Percentiles rank a stretch among this genome's conserved stretches.
phyloP scores from a whole-genome alignment of 106 monocot species.

The Platanthera zijinensis region DNA sequence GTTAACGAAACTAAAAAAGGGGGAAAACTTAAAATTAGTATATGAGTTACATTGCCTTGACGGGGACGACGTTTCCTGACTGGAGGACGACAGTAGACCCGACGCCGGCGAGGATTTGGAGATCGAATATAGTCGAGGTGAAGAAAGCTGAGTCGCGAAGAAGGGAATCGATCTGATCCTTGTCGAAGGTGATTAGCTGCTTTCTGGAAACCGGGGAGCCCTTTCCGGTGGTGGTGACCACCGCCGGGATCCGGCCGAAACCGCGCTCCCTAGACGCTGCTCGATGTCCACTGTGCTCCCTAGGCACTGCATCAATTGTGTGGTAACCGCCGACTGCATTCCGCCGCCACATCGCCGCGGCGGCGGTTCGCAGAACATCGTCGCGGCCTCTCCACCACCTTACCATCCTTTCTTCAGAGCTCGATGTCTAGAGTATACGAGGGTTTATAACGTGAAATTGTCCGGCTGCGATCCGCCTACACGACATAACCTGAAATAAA shows the following conservation, averaged over 20 bases:
- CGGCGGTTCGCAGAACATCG: background rate
- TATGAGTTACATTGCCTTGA: slow-evolving; percentile 29
- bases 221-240: slow-evolving; percentile 34
- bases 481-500: too few species aligned
- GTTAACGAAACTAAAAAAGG: background rate
- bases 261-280: slow-evolving; percentile 58
- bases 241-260: slow-evolving; percentile 58
- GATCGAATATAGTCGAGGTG: slow-evolving; percentile 58
- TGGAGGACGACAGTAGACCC: slow-evolving; percentile 61
- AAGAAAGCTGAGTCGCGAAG: slow-evolving; percentile 53
- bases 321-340: slow-evolving; percentile 21
- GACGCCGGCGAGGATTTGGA: slow-evolving; percentile 66
- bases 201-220: slow-evolving; percentile 24
- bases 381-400: background rate
- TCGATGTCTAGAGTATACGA: too few species aligned
- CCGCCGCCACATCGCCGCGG: background rate
- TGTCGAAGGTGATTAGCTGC: slow-evolving; percentile 55
- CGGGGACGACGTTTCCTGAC: slow-evolving; percentile 67
- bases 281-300: slow-evolving; percentile 55
- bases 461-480: too few species aligned
- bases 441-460: too few species aligned
- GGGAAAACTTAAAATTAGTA: background rate
- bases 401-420: background rate
- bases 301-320: slow-evolving; percentile 80
- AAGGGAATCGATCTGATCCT: slow-evolving; percentile 52